These are phyloP conservation scores for Candida sp. DNA, from an alignment of 1,139 yeast genomes.

Conservation along the genomic window DNA sequence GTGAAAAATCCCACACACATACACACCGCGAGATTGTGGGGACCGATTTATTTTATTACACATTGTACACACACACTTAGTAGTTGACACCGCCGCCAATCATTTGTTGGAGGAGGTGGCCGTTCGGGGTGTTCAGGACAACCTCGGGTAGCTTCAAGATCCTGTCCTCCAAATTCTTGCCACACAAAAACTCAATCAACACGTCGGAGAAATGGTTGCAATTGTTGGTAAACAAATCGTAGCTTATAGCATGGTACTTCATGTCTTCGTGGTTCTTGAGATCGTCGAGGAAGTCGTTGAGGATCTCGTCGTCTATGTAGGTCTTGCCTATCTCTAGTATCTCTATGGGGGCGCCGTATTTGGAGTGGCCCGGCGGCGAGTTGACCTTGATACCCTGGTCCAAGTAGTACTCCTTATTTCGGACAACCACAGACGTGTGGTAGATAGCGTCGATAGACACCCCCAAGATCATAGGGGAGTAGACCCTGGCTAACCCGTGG, in stretches of 20 bases:
- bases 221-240: slow-evolving; percentile 67
- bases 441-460: slow-evolving; percentile 61
- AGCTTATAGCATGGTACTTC: slow-evolving; percentile 51
- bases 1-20: not conserved
- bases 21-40: not conserved
- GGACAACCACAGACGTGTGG: slow-evolving; percentile 67
- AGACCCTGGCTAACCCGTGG: slow-evolving; percentile 44
- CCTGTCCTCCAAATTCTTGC: slow-evolving; percentile 49
- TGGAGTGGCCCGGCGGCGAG: slow-evolving; percentile 53
- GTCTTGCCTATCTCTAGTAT: slow-evolving; percentile 60
- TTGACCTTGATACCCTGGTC: slow-evolving; percentile 61
- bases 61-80: not conserved
- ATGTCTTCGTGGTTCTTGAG: slow-evolving; percentile 39
- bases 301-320: slow-evolving; percentile 52
- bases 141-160: slow-evolving; percentile 58
- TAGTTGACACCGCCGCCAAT: slow-evolving; percentile 13
- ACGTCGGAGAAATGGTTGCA: slow-evolving; percentile 73
- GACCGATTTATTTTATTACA: not conserved
- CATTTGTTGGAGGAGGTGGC: slow-evolving; percentile 44
- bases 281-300: slow-evolving; percentile 57
- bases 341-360: slow-evolving; percentile 62
- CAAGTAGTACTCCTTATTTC: slow-evolving; percentile 58
- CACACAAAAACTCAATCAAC: slow-evolving; percentile 61
- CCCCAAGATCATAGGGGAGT: slow-evolving; percentile 51
- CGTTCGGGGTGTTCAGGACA: slow-evolving; percentile 66